These are phyloP conservation scores for Barnettozyma siamensis DNA, from an alignment of 805 yeast species.

Conservation along the genomic window DNA sequence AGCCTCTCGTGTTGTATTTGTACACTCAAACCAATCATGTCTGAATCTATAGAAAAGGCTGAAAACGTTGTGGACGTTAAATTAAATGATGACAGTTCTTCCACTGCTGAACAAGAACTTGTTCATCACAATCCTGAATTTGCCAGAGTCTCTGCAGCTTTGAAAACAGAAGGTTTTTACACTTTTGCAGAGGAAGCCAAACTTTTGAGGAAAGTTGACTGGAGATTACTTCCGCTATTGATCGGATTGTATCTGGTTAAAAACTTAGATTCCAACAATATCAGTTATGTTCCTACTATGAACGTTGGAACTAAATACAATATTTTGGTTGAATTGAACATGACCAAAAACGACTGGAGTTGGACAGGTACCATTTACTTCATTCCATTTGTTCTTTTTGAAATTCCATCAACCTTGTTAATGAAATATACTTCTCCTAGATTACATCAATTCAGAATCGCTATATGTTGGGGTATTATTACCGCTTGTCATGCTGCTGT, in stretches of 20 bases:
- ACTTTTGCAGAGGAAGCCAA: conserved; percentile 5
- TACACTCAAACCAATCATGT: too few relatives aligned
- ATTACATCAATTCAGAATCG: conserved; percentile 11
- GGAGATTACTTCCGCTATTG: conserved; percentile 13
- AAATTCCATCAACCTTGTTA: conserved; percentile 16
- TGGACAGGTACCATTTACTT: conserved; percentile 14
- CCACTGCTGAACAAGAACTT: not conserved
- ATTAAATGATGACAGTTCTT: too few relatives aligned
- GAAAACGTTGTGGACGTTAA: not conserved
- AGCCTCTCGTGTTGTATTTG: too few relatives aligned
- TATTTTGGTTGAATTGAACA: conserved; percentile 8
- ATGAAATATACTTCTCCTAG: conserved; percentile 15
- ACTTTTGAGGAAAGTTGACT: conserved; percentile 14
- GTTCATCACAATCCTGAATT: not conserved
- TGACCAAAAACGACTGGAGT: conserved; percentile 12
- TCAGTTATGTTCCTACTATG: conserved; percentile 13
- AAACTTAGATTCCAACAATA: conserved; percentile 16
- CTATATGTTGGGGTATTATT: conserved; percentile 14
- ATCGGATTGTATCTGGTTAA: conserved; percentile 13
- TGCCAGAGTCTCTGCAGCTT: not conserved
- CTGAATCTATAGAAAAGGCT: not conserved
- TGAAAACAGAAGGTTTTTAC: conserved; percentile 8
- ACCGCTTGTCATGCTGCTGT: conserved; percentile 18
- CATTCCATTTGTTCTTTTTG: conserved; percentile 17
- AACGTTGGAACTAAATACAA: conserved; percentile 9